Conservation (phyloP, 768 basidiomycete genomes). For the Pluteus cervinus region DNA sequence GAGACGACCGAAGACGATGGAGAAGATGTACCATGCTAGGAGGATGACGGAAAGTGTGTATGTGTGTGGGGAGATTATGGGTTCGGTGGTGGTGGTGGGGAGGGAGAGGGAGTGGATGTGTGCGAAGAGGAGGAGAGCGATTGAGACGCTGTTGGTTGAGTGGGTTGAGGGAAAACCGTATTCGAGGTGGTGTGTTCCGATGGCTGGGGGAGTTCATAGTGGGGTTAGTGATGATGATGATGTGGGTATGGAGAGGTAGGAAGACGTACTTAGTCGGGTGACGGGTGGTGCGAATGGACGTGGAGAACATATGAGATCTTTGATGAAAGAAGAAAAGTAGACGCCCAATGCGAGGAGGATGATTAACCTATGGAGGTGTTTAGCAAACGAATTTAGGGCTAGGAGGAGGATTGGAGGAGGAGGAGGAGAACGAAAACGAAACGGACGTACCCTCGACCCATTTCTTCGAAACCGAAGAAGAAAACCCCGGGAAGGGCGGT, state of each 20-base stretch:
- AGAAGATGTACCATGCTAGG: slow-evolving; percentile 55
- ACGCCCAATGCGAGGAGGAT: slow-evolving; percentile 73
- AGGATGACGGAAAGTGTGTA: slow-evolving; percentile 37
- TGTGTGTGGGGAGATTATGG: slow-evolving; percentile 36
- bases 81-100: slow-evolving; percentile 16
- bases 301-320: slow-evolving; percentile 88
- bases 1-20: slow-evolving; percentile 74
- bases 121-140: slow-evolving; percentile 75
- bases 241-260: background rate
- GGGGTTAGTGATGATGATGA: background rate
- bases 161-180: slow-evolving; percentile 98
- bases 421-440: background rate
- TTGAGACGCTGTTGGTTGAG: slow-evolving; percentile 84
- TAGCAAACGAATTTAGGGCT: no score
- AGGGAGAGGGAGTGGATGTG: slow-evolving; percentile 50
- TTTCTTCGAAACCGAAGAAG: slow-evolving; percentile 76
- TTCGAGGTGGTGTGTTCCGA: slow-evolving; percentile 78
- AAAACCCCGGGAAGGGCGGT: slow-evolving; percentile 77
- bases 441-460: slow-evolving; percentile 64
- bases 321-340: slow-evolving; percentile 81
- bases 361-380: slow-evolving; percentile 43
- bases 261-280: slow-evolving; percentile 69
- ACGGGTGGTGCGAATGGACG: slow-evolving; percentile 90
- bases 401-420: background rate
- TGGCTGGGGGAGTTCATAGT: slow-evolving; percentile 34